Conservation (phyloP, 2,329 filamentous ascomycete species). For the Fusarium gaditjirri region DNA sequence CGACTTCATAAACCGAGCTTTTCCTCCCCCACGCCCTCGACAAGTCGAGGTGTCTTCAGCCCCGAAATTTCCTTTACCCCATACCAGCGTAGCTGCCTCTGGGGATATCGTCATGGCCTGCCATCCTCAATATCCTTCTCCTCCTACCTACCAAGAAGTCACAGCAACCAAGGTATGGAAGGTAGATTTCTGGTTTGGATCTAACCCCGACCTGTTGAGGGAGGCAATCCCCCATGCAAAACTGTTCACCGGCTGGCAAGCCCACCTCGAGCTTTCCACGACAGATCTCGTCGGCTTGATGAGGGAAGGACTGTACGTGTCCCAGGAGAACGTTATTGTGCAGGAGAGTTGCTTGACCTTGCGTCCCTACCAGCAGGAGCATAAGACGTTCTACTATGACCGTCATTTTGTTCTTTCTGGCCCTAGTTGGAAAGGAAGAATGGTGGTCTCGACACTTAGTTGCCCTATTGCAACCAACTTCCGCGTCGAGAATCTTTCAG, state of each 20-base stretch:
- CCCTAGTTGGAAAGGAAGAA: background rate
- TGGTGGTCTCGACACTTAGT: background rate
- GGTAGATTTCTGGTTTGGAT: fast-evolving
- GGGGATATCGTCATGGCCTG: no score
- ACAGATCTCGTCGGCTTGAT: background rate
- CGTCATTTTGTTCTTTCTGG: background rate
- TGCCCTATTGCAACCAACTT: fast-evolving
- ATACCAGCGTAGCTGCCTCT: background rate
- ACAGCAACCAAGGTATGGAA: background rate
- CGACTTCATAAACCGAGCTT: background rate
- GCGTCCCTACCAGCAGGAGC: fast-evolving
- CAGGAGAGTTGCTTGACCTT: background rate
- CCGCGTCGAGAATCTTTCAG: background rate
- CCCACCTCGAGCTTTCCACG: fast-evolving
- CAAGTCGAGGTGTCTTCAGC: background rate
- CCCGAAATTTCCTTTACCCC: background rate
- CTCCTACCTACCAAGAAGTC: background rate
- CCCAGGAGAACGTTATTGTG: fast-evolving
- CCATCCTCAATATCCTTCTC: background rate
- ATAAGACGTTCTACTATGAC: fast-evolving
- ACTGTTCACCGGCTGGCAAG: fast-evolving
- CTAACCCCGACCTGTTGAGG: background rate
- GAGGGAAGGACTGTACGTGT: background rate
- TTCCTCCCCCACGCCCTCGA: background rate
- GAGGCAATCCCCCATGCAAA: fast-evolving